Evolutionary conservation across 768 basidiomycete genomes (phyloP).

Genomic region (Hypholoma sublateritium): DNA sequence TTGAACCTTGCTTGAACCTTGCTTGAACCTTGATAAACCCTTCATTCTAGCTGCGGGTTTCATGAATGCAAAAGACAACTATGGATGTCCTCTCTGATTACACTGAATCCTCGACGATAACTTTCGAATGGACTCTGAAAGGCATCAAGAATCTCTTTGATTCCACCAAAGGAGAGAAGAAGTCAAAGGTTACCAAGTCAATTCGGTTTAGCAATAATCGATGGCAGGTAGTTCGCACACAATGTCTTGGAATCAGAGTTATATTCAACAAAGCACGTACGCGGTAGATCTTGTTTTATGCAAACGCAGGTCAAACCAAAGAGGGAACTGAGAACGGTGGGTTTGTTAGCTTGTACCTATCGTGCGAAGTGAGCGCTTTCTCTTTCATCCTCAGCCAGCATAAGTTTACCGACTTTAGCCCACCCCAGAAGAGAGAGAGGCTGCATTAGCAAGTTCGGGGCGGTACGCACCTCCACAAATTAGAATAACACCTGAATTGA

Average conservation of each 20-base stretch:
- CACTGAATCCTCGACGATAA: slow-evolving; percentile 55
- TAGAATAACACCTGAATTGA: not conserved
- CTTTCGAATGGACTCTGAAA: slow-evolving; percentile 78
- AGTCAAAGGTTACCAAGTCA: slow-evolving; percentile 78
- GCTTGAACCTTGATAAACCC: not conserved
- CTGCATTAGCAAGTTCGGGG: slow-evolving; percentile 52
- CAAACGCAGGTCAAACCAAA: slow-evolving; percentile 71
- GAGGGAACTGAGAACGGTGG: slow-evolving; percentile 44
- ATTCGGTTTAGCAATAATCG: slow-evolving; percentile 72
- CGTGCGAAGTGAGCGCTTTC: slow-evolving; percentile 70
- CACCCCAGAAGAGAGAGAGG: slow-evolving; percentile 73
- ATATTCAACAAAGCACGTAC: slow-evolving; percentile 12
- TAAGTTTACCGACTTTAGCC: slow-evolving; percentile 45
- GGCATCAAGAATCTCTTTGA: slow-evolving; percentile 77
- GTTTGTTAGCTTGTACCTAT: slow-evolving; percentile 76
- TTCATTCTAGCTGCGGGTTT: too few relatives aligned
- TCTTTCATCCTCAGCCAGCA: not conserved
- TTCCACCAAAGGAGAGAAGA: slow-evolving; percentile 71
- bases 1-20: too few relatives aligned
- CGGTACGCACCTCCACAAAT: slow-evolving; percentile 33
- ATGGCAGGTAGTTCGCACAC: slow-evolving; percentile 55
- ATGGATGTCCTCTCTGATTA: slow-evolving; percentile 29
- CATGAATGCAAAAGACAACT: too few relatives aligned
- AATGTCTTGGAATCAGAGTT: not conserved
- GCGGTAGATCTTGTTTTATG: slow-evolving; percentile 74